phyloP scores from a whole-genome alignment of 176 grass and related monocot species.

The Themeda triandra region DNA sequence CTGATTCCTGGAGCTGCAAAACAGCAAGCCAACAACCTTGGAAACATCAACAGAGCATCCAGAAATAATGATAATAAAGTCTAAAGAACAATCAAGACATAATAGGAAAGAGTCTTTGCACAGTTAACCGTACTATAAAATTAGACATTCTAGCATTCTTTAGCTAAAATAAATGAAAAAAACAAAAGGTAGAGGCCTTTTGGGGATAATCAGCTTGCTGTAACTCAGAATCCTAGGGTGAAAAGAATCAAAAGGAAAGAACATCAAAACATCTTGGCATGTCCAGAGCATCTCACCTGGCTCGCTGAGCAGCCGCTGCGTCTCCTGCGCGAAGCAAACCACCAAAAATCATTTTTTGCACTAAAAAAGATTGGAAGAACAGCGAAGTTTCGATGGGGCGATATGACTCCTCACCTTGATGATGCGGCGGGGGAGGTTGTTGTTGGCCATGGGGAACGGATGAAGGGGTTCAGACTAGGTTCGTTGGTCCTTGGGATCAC shows the following conservation, averaged over 20 bases:
- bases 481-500: constrained; percentile 13
- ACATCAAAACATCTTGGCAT: background rate
- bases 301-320: constrained; percentile 92
- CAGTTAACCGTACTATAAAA: background rate
- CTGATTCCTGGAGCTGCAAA: constrained; percentile 85
- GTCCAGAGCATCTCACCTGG: constrained; percentile 54
- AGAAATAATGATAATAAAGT: too few species aligned
- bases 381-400: background rate
- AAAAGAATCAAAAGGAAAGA: background rate
- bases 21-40: background rate
- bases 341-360: constrained; percentile 5
- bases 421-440: constrained; percentile 71
- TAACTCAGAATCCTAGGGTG: background rate
- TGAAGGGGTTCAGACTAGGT: constrained; percentile 26
- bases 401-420: constrained; percentile 50
- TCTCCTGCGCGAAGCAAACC: constrained; percentile 60
- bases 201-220: background rate
- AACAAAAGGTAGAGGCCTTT: constrained; percentile 4
- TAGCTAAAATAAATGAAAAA: constrained; percentile 25
- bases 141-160: constrained; percentile 6
- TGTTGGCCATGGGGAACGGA: constrained; percentile 46
- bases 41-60: constrained; percentile 11
- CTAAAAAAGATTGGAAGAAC: background rate
- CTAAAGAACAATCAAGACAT: background rate
- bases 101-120: too few species aligned